Percentiles rank a stretch among this genome's conserved stretches.
Conservation (phyloP, 495 filamentous ascomycete genomes). For the Podospora tetraspora region DNA sequence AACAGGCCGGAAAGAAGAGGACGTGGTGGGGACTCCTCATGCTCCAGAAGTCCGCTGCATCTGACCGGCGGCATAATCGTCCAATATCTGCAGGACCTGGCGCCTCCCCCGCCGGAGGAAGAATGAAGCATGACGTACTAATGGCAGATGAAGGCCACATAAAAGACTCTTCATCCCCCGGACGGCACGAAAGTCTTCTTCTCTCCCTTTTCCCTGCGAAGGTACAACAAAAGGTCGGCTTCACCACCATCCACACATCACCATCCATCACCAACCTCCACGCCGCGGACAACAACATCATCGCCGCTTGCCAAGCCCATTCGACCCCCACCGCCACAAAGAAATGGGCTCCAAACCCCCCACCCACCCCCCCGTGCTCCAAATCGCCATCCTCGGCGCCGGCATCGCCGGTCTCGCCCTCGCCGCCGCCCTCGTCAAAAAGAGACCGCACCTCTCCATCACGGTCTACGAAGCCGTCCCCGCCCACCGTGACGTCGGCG, state of each 20-base stretch:
- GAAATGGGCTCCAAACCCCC: slow-evolving; percentile 11
- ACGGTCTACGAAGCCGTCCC: slow-evolving; percentile 32
- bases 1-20: not conserved
- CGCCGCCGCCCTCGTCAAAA: slow-evolving; percentile 30
- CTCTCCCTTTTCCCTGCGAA: not conserved
- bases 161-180: not conserved
- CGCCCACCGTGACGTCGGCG: slow-evolving; percentile 32
- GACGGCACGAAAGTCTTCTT: not conserved
- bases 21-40: not conserved
- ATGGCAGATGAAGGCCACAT: not conserved
- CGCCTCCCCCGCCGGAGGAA: not conserved
- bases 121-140: not conserved
- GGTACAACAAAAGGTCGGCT: not conserved
- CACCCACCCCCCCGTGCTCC: slow-evolving; percentile 6
- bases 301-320: not conserved
- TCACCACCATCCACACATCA: not conserved
- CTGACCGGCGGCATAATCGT: not conserved
- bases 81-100: not conserved
- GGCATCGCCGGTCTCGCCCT: slow-evolving; percentile 36
- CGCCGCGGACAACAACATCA: not conserved
- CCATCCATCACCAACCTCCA: no score
- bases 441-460: slow-evolving; percentile 25
- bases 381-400: slow-evolving; percentile 34
- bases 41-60: not conserved
- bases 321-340: not conserved